Evolutionary conservation across 2,329 filamentous ascomycete genomes (phyloP).

Genomic region (Pseudogymnoascus sp.): DNA sequence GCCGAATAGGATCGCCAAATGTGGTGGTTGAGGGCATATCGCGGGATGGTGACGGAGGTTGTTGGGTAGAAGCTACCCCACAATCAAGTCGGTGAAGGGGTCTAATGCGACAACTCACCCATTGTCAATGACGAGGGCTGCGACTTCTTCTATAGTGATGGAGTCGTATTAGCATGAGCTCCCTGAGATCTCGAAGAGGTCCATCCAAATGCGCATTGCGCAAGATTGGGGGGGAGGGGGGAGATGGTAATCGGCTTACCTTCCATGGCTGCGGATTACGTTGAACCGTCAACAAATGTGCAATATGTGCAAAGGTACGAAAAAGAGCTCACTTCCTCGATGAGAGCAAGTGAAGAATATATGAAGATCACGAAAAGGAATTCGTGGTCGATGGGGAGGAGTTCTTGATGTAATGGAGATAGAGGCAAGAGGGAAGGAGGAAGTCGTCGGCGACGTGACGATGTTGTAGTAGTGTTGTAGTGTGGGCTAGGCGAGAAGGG

Average conservation of each 20-base stretch:
- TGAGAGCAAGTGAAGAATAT: slow-evolving; percentile 22
- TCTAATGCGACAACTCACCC: slow-evolving; percentile 67
- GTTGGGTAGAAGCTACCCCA: slow-evolving; percentile 20
- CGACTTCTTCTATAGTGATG: slow-evolving; percentile 83
- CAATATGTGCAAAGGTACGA: slow-evolving; percentile 25
- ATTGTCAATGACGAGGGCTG: slow-evolving; percentile 99
- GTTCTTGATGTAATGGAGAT: slow-evolving; percentile 15
- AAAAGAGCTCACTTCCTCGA: slow-evolving; percentile 24
- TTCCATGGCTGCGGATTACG: slow-evolving; percentile 35
- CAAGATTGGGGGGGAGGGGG: slow-evolving; percentile 14
- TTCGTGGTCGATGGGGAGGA: slow-evolving; percentile 24
- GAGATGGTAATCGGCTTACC: slow-evolving; percentile 28
- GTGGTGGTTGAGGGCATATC: slow-evolving; percentile 9
- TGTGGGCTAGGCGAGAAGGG: slow-evolving; percentile 15
- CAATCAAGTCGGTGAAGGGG: slow-evolving; percentile 16
- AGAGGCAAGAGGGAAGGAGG: slow-evolving; percentile 16
- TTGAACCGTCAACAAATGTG: slow-evolving; percentile 24
- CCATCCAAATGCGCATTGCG: slow-evolving; percentile 16
- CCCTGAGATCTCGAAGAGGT: slow-evolving; percentile 14
- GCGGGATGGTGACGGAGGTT: slow-evolving; percentile 6
- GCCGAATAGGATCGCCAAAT: not conserved
- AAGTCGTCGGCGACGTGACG: slow-evolving; percentile 14
- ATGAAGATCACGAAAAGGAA: slow-evolving; percentile 25
- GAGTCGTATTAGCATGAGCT: slow-evolving; percentile 22
- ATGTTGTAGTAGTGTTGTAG: slow-evolving; percentile 11